Percentiles rank a stretch among this genome's conserved stretches.
Evolutionary conservation across 176 grass and related monocot genomes (phyloP).

Genomic region (Aechmea fasciata): DNA sequence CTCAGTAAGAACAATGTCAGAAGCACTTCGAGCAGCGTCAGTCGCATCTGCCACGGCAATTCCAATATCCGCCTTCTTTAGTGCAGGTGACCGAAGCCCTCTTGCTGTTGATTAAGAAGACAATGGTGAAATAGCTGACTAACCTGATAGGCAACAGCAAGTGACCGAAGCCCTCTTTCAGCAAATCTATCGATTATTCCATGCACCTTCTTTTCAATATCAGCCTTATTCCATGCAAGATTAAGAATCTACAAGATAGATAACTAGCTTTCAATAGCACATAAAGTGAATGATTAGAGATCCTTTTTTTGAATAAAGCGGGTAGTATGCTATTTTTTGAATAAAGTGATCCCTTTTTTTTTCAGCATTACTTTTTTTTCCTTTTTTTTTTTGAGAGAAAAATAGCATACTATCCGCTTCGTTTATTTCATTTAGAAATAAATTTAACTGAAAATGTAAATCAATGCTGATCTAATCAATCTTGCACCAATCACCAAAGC

Average conservation of each 20-base stretch:
- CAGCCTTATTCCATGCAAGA: conserved; percentile 40
- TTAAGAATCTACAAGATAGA: conserved; percentile 44
- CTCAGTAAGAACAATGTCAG: conserved; percentile 56
- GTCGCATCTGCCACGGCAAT: conserved; percentile 57
- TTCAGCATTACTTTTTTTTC: too few relatives aligned
- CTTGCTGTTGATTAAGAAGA: too few relatives aligned
- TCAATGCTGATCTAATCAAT: too few relatives aligned
- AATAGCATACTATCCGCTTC: too few relatives aligned
- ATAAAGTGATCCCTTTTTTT: too few relatives aligned
- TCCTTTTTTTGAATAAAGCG: too few relatives aligned
- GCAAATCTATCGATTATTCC: conserved; percentile 41
- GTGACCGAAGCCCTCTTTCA: conserved; percentile 41
- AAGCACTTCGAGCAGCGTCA: conserved; percentile 46
- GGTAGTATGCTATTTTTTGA: too few relatives aligned
- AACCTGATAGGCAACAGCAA: conserved; percentile 55
- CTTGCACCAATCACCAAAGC: too few relatives aligned
- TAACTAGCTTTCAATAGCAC: background rate
- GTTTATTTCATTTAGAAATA: too few relatives aligned
- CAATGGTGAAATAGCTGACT: background rate
- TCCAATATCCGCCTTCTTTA: background rate
- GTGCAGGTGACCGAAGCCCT: too few relatives aligned
- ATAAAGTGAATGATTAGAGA: background rate
- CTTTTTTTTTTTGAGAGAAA: too few relatives aligned
- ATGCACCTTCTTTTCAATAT: conserved; percentile 49
- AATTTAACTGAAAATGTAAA: too few relatives aligned